A percentile compares a stretch with the other conserved stretches of the same genome.
phyloP scores from a whole-genome alignment of 495 filamentous ascomycete species.

The Hyphodiscus hymeniophilus region DNA sequence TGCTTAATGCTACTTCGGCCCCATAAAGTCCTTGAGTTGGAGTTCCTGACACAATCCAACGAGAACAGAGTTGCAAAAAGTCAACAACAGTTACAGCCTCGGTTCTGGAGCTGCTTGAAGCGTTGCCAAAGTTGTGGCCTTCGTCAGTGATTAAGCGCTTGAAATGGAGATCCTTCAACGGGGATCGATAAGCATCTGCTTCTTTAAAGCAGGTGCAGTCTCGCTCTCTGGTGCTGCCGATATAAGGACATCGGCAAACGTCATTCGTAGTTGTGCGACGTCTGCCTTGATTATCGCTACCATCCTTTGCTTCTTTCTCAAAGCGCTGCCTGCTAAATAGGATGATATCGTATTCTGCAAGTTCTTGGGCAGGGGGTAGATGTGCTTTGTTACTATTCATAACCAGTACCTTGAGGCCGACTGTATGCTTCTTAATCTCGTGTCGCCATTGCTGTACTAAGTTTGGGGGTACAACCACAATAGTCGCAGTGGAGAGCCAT shows the following conservation, averaged over 20 bases:
- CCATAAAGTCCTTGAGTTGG: slow-evolving; percentile 63
- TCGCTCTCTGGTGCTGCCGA: slow-evolving; percentile 30
- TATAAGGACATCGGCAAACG: slow-evolving; percentile 33
- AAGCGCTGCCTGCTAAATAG: slow-evolving; percentile 70
- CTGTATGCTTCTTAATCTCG: slow-evolving; percentile 64
- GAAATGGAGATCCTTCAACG: slow-evolving; percentile 67
- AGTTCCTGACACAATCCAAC: slow-evolving; percentile 90
- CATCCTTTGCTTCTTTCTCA: slow-evolving; percentile 46
- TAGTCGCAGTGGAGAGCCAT: slow-evolving; percentile 55
- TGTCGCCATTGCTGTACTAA: slow-evolving; percentile 61
- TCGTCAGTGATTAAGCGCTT: slow-evolving; percentile 87
- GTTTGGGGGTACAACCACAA: slow-evolving; percentile 63
- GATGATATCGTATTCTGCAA: slow-evolving; percentile 68
- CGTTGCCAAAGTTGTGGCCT: slow-evolving; percentile 69
- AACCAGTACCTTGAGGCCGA: slow-evolving; percentile 53
- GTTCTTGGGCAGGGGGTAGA: slow-evolving; percentile 48
- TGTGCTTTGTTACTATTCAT: slow-evolving; percentile 39
- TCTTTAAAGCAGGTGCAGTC: slow-evolving; percentile 33
- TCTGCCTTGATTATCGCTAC: slow-evolving; percentile 20
- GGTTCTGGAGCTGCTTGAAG: slow-evolving; percentile 44
- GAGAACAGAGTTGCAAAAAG: slow-evolving; percentile 58
- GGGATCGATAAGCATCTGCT: slow-evolving; percentile 42
- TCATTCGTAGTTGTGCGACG: slow-evolving; percentile 1
- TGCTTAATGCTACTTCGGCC: slow-evolving; percentile 15
- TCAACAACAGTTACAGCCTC: slow-evolving; percentile 61